Evolutionary conservation across 371 early-diverging fungal species (phyloP), one percentile per base, ranked within the genome.

Genomic region (Vairimorpha apis): DNA sequence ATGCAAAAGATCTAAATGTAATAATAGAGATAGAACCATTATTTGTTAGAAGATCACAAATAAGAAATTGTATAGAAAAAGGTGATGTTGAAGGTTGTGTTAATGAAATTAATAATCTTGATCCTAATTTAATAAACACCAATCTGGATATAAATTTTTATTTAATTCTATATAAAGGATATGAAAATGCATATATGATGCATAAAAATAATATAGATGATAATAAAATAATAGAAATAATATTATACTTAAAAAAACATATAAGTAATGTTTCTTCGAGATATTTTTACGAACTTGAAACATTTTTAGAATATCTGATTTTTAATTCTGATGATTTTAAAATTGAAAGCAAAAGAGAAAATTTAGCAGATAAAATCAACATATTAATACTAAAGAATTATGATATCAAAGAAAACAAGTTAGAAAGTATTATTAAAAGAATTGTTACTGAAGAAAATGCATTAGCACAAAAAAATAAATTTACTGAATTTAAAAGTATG

Each of bases 101-200:
- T 32, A 41, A 45, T 21, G 51, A 38, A 38, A 35, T 70, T 7
- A 70, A 70, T 29, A 47, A 60, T 49, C 16, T 70, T 21, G 58
- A 70, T 47, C 18, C 47, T 18, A 53, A 56, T n/a, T 41, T 70
- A 63, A 51, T 63, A 23, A 53, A 63, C 14, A 18, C 35, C 3
- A 70, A 63, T 35, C 47, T 29, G 1, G 37, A 70, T 21, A 25
- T 70, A 16, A 63, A 62, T 29, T 55, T 33, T 14, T 51, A 33
- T 33, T 16, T 70, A 38, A 70, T 63, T 32, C 27, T 35, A 16
- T 63, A 70, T 51, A 70, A 70, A 30, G 71, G 45, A 18, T 72
- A 59, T 30, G 69, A 69, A 38, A 41, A 32, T 8, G 41, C 58
- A 8, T 21, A 21, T 30, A n/a, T 44, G 5, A 66, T 49, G 25